Evolutionary conservation across 2,329 filamentous ascomycete genomes (phyloP), one percentile per base, ranked within the genome.

Genomic region (Diplocarpon rosae): DNA sequence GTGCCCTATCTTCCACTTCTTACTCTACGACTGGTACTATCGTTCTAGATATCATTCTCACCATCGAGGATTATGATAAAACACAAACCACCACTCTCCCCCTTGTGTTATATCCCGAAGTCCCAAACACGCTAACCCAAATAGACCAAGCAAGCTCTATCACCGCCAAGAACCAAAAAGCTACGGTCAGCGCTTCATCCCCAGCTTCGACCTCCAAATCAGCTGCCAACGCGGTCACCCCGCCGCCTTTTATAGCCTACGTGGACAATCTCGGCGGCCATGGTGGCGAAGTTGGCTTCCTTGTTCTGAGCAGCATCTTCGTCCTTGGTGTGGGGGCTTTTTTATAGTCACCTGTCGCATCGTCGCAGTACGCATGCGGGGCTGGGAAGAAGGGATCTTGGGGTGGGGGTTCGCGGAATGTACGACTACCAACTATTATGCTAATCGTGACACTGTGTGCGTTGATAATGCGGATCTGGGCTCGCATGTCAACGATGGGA

Each of bases 281-380:
- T 7, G 32, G 32, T 14, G 20, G 32, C 16, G 13, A 29, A 9
- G 9, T 36, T 7, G 39, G 24, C 20, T 30, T 35, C 11, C 10
- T 42, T 5, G 5, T 42, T 32, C 11, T 36, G 9, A 30, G 20
- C n/a, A 16, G 29, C 17, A 28, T 24, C 8, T 12, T 42, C 2
- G 7, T 42, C 9, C 20, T 42, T 11, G 16, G 34, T 7, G 6
- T 16, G 10, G 39, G 20, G 8, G 15, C 32, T 42, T 42, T 41
- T 42, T 42, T 42, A 42, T 42, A 20, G n/a, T 42, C 10, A 36
- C 30, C 39, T 42, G 39, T 20, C n/a, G 39, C 9, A 42, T 33
- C n/a, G 8, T 29, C n/a, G 16, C 11, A 9, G 5, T 36, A 3
- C 17, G 13, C 2, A 13, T 20, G 15, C 16, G 20, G 35, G 35